Evolutionary conservation across 2,329 filamentous ascomycete species (phyloP), one percentile per base, ranked within the genome.

Genomic region (Neurospora sp.): DNA sequence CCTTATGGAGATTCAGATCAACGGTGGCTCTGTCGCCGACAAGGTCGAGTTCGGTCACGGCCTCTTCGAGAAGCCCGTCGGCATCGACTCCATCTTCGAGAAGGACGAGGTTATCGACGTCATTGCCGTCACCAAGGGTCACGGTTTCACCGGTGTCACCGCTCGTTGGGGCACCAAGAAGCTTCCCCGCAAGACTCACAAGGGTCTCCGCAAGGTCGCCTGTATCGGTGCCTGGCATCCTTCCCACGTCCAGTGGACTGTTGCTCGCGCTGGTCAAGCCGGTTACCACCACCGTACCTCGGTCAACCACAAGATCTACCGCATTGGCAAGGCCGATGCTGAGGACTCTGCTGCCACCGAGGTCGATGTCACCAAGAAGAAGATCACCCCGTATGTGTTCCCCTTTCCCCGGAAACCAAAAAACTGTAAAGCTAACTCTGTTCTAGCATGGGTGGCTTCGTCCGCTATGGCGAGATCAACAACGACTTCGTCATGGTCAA

Each of bases 201-300:
- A 99, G 91, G 96, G 96, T 97, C 93, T 99, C 82, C 91, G 96
- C 82, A 99, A 99, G 92, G 95, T 99, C 79, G 96, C 96, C 82
- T 99, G 96, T 97, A 99, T 99, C 84, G 96, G 96, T 92, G 96
- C 96, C 80, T 99, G 96, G 96, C 96, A 99, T 89, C 96, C 96
- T 82, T 93, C 92, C 85, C 96, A 99, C 93, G 96, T 99, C 85
- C 96, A 99, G 88, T 99, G 96, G 96, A 99, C 96, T 83, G 96
- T 99, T 87, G 96, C 95, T 82, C 96, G 96, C 92, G 96, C 96
- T 76, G 96, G 96, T 97, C 96, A 99, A 88, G 89, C 90, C 85
- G 96, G 96, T 89, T 99, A 99, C 91, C 96, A 99, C 85, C 96
- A 99, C 88, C 94, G 96, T 91, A 99, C 96, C 81, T 98, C 96